phyloP scores from a whole-genome alignment of 352 stramenopile genomes.

The Pythium myriotylum region DNA sequence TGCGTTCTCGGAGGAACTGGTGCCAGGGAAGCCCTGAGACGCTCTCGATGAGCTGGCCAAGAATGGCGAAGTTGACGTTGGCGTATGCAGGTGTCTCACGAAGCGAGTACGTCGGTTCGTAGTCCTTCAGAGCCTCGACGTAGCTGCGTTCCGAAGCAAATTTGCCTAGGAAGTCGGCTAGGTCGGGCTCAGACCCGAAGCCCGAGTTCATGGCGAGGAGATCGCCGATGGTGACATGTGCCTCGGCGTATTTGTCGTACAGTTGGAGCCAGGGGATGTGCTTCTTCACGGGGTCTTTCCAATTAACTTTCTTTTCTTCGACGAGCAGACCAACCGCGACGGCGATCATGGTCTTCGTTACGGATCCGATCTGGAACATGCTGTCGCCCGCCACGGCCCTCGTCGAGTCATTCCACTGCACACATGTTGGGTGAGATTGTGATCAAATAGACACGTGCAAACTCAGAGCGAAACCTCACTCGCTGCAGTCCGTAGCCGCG shows the following conservation, averaged over 20 bases:
- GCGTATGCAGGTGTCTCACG: slow-evolving; percentile 58
- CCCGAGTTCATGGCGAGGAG: slow-evolving; percentile 68
- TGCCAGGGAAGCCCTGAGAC: slow-evolving; percentile 53
- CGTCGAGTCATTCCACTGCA: slow-evolving; percentile 32
- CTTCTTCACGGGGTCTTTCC: slow-evolving; percentile 57
- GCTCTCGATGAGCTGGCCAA: slow-evolving; percentile 61
- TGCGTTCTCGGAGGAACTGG: slow-evolving; percentile 44
- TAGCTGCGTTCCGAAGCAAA: slow-evolving; percentile 44
- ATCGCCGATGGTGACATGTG: slow-evolving; percentile 53
- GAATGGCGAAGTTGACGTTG: slow-evolving; percentile 65
- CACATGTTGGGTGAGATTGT: background rate
- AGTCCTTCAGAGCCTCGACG: slow-evolving; percentile 36
- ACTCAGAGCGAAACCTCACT: background rate
- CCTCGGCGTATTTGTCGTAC: slow-evolving; percentile 60
- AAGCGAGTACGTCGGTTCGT: slow-evolving; percentile 44
- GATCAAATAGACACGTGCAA: background rate
- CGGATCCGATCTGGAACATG: slow-evolving; percentile 73
- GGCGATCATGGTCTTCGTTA: slow-evolving; percentile 68
- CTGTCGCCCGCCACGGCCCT: slow-evolving; percentile 42
- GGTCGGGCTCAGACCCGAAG: slow-evolving; percentile 33
- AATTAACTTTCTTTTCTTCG: slow-evolving; percentile 54
- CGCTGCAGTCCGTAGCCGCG: slow-evolving; percentile 18
- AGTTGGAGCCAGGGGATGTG: slow-evolving; percentile 54
- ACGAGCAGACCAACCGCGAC: slow-evolving; percentile 36
- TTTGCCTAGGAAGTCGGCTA: slow-evolving; percentile 36